Conservation (phyloP, 768 basidiomycete genomes). For the Rhizopogon vinicolor region DNA sequence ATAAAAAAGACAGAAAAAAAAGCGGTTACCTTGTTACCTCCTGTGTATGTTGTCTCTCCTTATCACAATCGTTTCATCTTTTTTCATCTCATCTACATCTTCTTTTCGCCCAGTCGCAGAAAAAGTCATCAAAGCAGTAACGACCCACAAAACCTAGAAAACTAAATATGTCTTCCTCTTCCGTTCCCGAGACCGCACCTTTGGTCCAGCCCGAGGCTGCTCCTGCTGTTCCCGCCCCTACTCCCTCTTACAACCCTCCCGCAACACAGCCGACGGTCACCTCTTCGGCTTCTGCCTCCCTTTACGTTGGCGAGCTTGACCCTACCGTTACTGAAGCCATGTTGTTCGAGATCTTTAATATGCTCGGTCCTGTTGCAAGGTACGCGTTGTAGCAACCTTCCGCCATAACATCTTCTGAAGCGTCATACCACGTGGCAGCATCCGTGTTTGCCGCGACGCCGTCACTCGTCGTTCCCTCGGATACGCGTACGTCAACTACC, state of each 20-base stretch:
- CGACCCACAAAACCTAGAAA: conserved; percentile 64
- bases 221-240: conserved; percentile 39
- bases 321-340: conserved; percentile 98
- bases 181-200: conserved; percentile 50
- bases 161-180: conserved; percentile 54
- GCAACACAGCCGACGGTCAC: conserved; percentile 41
- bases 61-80: conserved; percentile 11
- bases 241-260: conserved; percentile 54
- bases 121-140: conserved; percentile 93
- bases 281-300: conserved; percentile 81
- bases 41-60: conserved; percentile 45
- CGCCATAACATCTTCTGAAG: neutral
- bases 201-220: conserved; percentile 46
- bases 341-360: conserved; percentile 99
- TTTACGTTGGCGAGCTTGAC: conserved; percentile 99
- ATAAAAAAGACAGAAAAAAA: conserved; percentile 72
- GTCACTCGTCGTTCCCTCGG: conserved; percentile 99
- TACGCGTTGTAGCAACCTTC: conserved; percentile 31
- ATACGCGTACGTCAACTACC: conserved; percentile 99
- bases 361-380: conserved; percentile 99
- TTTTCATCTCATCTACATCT: conserved; percentile 10
- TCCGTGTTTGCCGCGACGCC: conserved; percentile 99
- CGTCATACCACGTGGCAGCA: conserved; percentile 41
- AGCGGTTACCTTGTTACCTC: conserved; percentile 75
- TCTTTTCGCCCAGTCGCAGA: conserved; percentile 43